Evolutionary conservation across 257 asterid species (phyloP).

Genomic region (Solanum neorickii): DNA sequence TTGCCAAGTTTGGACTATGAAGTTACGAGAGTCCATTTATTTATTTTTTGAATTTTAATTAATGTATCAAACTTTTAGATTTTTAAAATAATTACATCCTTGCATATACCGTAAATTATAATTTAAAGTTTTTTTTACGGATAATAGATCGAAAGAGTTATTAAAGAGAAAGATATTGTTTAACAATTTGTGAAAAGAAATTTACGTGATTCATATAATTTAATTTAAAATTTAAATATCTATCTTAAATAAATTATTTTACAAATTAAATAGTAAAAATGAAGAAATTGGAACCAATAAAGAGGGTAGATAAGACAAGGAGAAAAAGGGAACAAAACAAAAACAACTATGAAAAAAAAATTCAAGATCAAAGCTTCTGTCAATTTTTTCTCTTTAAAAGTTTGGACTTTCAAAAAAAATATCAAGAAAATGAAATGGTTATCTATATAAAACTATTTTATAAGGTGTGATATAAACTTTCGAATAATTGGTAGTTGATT

Average conservation of each 20-base stretch:
- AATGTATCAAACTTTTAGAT: not conserved
- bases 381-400: not conserved
- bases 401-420: fast-evolving
- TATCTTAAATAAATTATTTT: not conserved
- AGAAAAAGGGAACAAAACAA: not conserved
- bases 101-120: not conserved
- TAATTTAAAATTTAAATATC: not conserved
- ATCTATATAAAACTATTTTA: too few relatives aligned
- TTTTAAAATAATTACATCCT: not conserved
- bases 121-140: not conserved
- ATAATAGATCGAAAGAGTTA: not conserved
- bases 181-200: not conserved
- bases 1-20: not conserved
- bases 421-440: too few relatives aligned
- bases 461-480: not conserved
- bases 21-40: not conserved
- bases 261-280: not conserved
- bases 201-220: not conserved
- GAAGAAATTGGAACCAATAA: not conserved
- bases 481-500: not conserved
- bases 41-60: not conserved
- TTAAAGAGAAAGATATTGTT: not conserved
- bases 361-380: not conserved
- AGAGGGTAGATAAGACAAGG: not conserved
- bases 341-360: too few relatives aligned